Base-by-base conservation (phyloP, 495 filamentous ascomycete genomes). In the Aspergillus asperescens region DNA sequence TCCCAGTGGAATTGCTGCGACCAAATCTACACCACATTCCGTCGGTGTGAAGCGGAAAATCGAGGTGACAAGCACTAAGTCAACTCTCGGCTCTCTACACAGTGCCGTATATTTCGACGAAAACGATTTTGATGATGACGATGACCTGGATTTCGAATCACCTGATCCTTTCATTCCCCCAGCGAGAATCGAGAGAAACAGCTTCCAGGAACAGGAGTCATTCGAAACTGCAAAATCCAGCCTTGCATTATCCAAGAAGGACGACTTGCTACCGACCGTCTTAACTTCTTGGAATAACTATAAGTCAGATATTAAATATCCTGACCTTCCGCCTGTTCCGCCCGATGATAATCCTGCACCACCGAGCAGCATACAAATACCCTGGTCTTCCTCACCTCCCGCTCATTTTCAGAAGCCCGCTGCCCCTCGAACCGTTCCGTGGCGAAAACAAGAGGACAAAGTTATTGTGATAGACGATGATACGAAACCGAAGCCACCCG, bases 341-440 rank as follows among this genome's bases (percentile, higher is more conserved):
- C 59, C 67, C 34, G 67, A 73, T 41, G 65, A 71, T n/a, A 44
- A 63, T 45, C 44, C 45, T 1, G 48, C 61, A 1, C 67, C 75
- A 16, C 53, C 68, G 20, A 85, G 81, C 61, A 84, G 81, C 51
- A 64, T 65, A 40, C 80, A 76, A 39, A 55, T 80, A 16, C 78
- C 81, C 5, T 86, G 82, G 82, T 84, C 82, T 13, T 85, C 82
- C 7, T 86, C 82, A 1, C 82, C 82, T 3, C 70, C 65, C 0
- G 72, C 81, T 27, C 70, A 77, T 42, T 68, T 67, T 48, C 76
- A 70, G 39, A 63, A 59, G 40, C 71, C 75, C 0, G 58, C 63
- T 18, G 82, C 79, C 54, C 72, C 77, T 18, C 76, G 81, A 40
- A 80, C 65, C 1, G 50, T 85, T 13, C 82, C 83, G 13, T 85